Conservation (phyloP, 164 flowering plant genomes). For the Aristolochia californica region DNA sequence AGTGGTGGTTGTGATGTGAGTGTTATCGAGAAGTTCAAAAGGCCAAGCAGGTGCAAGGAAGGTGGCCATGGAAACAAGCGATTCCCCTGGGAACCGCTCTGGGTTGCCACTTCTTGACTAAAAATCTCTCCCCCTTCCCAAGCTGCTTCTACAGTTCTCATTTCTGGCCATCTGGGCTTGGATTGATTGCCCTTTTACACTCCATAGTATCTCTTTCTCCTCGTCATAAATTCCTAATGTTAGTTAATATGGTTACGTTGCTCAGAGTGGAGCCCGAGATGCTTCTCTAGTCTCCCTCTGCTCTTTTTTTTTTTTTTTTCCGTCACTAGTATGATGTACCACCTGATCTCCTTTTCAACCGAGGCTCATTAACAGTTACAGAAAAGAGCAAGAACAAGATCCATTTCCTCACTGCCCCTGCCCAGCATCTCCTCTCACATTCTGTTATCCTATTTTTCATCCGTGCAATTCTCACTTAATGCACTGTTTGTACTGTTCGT, state of each 20-base stretch:
- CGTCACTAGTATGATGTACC: no score
- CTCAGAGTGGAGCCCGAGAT: no score
- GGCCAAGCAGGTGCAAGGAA: conserved; percentile 49
- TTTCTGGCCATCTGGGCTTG: neutral
- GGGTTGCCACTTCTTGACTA: conserved; percentile 10
- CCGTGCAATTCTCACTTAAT: no score
- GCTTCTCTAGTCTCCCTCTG: no score
- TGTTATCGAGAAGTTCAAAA: conserved; percentile 18
- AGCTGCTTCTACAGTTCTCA: neutral
- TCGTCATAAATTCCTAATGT: neutral
- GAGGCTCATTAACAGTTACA: no score
- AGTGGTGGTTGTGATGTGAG: conserved; percentile 26
- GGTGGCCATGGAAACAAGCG: conserved; percentile 27
- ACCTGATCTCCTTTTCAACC: no score
- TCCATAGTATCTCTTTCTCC: neutral
- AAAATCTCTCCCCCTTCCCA: neutral
- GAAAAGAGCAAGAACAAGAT: no score
- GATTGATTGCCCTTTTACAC: neutral
- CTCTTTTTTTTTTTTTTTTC: no score
- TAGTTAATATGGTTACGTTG: conserved; percentile 1
- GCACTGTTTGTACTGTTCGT: no score
- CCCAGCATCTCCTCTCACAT: no score
- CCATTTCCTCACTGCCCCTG: no score
- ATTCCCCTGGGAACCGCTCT: conserved; percentile 32
- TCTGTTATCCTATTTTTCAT: no score